phyloP scores from a whole-genome alignment of 768 basidiomycete species.

The Tylopilus sp. region DNA sequence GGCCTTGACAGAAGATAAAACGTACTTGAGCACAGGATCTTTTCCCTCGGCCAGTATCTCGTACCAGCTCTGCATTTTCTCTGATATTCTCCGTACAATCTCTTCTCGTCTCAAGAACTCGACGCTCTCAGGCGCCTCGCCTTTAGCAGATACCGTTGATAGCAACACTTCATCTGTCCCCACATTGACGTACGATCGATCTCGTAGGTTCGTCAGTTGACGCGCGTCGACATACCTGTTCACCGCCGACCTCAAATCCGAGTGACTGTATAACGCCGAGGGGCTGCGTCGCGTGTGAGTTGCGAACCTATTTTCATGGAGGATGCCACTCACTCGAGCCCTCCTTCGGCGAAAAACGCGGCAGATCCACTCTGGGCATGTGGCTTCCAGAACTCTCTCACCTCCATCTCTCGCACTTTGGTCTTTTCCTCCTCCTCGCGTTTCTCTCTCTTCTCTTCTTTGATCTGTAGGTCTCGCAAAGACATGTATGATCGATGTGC shows the following conservation, averaged over 20 bases:
- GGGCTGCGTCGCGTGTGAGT: slow-evolving; percentile 36
- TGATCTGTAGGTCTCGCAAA: slow-evolving; percentile 61
- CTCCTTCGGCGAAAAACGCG: slow-evolving; percentile 60
- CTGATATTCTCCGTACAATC: slow-evolving; percentile 46
- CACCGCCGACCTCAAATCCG: slow-evolving; percentile 55
- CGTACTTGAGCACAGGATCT: slow-evolving; percentile 60
- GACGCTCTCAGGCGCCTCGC: slow-evolving; percentile 23
- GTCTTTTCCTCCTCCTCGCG: slow-evolving; percentile 48
- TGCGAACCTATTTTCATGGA: not conserved
- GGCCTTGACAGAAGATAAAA: slow-evolving; percentile 2
- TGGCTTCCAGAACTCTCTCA: slow-evolving; percentile 78
- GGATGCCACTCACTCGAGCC: slow-evolving; percentile 50
- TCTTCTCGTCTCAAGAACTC: slow-evolving; percentile 72
- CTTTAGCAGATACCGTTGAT: slow-evolving; percentile 36
- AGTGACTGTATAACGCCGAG: slow-evolving; percentile 48
- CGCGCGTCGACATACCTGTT: slow-evolving; percentile 60
- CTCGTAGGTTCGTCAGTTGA: slow-evolving; percentile 59
- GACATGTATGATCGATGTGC: slow-evolving; percentile 54
- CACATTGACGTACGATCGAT: slow-evolving; percentile 71
- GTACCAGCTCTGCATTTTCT: slow-evolving; percentile 78
- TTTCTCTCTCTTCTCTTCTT: slow-evolving; percentile 56
- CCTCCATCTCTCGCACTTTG: slow-evolving; percentile 47
- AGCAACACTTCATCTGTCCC: slow-evolving; percentile 41
- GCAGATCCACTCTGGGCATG: slow-evolving; percentile 44
- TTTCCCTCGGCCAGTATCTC: slow-evolving; percentile 53